These are phyloP conservation scores for Pythium dissimile DNA, from an alignment of 352 stramenopile species.

Conservation along the genomic window DNA sequence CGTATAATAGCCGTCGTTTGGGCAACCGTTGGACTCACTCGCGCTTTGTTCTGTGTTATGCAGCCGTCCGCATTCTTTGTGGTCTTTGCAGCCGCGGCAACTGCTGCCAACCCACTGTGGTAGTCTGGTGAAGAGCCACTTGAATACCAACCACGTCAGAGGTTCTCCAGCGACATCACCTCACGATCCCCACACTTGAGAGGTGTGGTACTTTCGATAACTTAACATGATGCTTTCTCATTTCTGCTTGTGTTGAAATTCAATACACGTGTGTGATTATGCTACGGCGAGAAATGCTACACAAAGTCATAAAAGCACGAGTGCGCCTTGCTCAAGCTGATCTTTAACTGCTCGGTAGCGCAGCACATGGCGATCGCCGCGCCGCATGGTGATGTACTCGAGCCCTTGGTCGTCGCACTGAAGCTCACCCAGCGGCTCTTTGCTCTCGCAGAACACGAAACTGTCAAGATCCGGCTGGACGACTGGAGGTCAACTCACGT, in stretches of 20 bases:
- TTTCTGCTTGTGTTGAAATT: background rate
- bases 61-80: constrained; percentile 66
- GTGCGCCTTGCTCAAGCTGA: constrained; percentile 53
- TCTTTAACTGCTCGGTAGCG: constrained; percentile 60
- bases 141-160: background rate
- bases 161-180: background rate
- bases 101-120: constrained; percentile 58
- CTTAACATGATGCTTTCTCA: constrained; percentile 6
- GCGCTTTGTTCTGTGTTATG: constrained; percentile 7
- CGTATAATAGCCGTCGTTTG: too few species aligned
- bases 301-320: constrained; percentile 49
- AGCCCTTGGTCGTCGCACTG: constrained; percentile 71
- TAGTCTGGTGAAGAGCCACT: too few species aligned
- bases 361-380: constrained; percentile 65
- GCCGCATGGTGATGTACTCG: constrained; percentile 57
- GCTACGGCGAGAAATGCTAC: too few species aligned
- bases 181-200: background rate
- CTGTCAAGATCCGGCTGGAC: constrained; percentile 65
- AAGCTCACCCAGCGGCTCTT: constrained; percentile 43
- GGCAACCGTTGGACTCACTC: background rate
- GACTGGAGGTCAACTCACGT: constrained; percentile 28
- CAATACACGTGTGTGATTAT: background rate
- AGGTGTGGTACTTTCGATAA: constrained; percentile 15
- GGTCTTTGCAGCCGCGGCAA: constrained; percentile 58
- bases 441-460: constrained; percentile 84